Evolutionary conservation across 495 filamentous ascomycete genomes (phyloP).

Genomic region (Neurospora pannonica): DNA sequence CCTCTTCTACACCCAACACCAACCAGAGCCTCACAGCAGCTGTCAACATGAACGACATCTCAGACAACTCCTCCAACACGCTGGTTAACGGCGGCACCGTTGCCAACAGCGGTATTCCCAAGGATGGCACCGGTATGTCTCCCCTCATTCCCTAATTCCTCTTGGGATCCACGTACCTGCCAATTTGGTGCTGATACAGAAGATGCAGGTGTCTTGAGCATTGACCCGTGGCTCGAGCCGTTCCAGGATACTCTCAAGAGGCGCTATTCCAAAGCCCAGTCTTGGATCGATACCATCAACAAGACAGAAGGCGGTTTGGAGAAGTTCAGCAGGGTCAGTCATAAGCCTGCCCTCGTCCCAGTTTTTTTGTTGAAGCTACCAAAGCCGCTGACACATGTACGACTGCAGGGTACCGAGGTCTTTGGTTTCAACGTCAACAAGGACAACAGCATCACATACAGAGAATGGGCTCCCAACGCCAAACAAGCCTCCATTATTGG

Average conservation of each 20-base stretch:
- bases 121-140: conserved; percentile 38
- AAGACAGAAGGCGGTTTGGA: conserved; percentile 81
- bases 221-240: conserved; percentile 86
- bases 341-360: not conserved
- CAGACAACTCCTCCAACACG: conserved; percentile 31
- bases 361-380: not conserved
- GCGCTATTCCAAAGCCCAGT: conserved; percentile 70
- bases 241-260: conserved; percentile 68
- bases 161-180: not conserved
- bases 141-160: not conserved
- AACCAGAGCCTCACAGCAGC: not conserved
- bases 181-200: conserved; percentile 10
- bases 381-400: conserved; percentile 3
- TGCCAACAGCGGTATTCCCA: conserved; percentile 28
- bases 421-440: conserved; percentile 73
- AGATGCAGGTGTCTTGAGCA: conserved; percentile 62
- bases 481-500: conserved; percentile 78
- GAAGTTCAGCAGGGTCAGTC: conserved; percentile 74
- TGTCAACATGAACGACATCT: conserved; percentile 26
- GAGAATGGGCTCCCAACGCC: conserved; percentile 95
- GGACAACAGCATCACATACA: conserved; percentile 79
- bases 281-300: conserved; percentile 78
- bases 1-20: not conserved
- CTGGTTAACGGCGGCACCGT: conserved; percentile 19
- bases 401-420: conserved; percentile 63